Evolutionary conservation across 257 asterid genomes (phyloP).

Genomic region (Eustoma russellianum): DNA sequence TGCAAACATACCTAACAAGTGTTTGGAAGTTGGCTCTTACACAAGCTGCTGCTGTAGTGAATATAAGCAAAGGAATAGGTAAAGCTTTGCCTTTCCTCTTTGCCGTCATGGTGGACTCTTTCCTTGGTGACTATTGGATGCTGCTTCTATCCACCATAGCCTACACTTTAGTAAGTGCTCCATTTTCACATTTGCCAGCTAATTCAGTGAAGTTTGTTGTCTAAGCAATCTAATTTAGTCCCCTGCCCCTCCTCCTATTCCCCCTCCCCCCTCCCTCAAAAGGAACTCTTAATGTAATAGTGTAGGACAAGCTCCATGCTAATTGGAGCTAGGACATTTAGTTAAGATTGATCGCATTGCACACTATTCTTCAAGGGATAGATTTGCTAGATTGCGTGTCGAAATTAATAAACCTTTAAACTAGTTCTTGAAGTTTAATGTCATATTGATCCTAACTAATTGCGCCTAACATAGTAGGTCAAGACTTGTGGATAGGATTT

Average conservation of each 20-base stretch:
- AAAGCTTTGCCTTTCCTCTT: conserved; percentile 28
- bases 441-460: too few species aligned
- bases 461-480: too few species aligned
- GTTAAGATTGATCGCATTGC: too few species aligned
- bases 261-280: background rate
- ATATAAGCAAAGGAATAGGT: conserved; percentile 34
- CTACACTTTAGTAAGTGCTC: conserved; percentile 29
- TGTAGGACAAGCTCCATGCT: background rate
- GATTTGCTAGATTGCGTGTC: too few species aligned
- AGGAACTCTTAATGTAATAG: background rate
- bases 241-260: too few species aligned
- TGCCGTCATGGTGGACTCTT: conserved; percentile 22
- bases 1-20: conserved; percentile 52
- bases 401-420: too few species aligned
- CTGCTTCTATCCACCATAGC: conserved; percentile 42
- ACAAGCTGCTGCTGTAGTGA: conserved; percentile 45
- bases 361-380: too few species aligned
- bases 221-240: too few species aligned
- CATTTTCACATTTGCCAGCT: background rate
- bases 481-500: too few species aligned
- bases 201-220: too few species aligned
- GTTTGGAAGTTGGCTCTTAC: conserved; percentile 53
- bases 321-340: too few species aligned
- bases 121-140: conserved; percentile 23
- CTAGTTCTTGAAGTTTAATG: too few species aligned